phyloP scores from a whole-genome alignment of 2,329 filamentous ascomycete genomes.

The Tolypocladium nubicola region DNA sequence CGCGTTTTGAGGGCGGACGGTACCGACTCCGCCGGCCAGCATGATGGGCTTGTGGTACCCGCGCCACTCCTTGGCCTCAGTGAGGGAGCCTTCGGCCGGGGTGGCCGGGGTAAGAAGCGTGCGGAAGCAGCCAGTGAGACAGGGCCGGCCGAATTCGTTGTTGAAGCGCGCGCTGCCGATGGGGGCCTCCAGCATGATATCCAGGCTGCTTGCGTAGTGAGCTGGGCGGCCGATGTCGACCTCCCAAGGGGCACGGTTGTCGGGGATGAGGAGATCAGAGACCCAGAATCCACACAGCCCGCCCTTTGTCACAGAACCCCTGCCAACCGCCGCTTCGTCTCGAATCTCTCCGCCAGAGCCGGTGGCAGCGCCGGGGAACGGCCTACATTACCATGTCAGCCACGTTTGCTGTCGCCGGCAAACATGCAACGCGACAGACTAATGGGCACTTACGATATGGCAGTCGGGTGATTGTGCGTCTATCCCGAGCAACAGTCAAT shows the following conservation, averaged over 20 bases:
- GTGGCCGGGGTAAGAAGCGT: constrained; percentile 57
- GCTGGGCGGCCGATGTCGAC: constrained; percentile 77
- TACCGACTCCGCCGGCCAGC: constrained; percentile 93
- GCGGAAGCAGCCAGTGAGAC: constrained; percentile 80
- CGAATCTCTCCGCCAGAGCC: constrained; percentile 92
- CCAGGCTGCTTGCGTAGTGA: constrained; percentile 86
- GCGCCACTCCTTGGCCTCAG: constrained; percentile 44
- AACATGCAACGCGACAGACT: neutral
- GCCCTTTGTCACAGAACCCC: constrained; percentile 86
- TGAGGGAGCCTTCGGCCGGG: constrained; percentile 14
- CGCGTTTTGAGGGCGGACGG: constrained; percentile 81
- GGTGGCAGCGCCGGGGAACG: constrained; percentile 85
- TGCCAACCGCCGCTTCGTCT: constrained; percentile 88
- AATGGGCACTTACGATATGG: constrained; percentile 51
- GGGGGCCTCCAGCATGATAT: constrained; percentile 96
- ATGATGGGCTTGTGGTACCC: constrained; percentile 98
- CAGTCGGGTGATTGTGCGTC: constrained; percentile 95
- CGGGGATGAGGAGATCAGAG: constrained; percentile 85
- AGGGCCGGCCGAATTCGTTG: constrained; percentile 92
- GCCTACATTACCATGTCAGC: constrained; percentile 20
- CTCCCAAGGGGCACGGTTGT: constrained; percentile 78
- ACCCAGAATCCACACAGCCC: constrained; percentile 91
- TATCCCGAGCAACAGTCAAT: neutral
- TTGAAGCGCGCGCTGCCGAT: constrained; percentile 94
- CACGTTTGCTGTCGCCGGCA: neutral